Conservation (phyloP, 768 basidiomycete species). For the Gautieria morchelliformis region DNA sequence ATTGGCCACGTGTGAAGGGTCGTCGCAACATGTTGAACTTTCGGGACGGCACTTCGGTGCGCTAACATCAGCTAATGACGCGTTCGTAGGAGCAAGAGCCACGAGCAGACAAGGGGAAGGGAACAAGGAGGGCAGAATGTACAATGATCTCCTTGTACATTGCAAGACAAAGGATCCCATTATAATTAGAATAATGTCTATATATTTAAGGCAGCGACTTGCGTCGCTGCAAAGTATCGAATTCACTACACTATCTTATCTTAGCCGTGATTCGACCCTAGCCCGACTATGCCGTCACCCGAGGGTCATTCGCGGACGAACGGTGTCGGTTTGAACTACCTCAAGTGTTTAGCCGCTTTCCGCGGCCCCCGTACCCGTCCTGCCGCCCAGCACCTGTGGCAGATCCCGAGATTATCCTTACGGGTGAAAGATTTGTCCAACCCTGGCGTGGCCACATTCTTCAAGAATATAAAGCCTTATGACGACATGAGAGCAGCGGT, state of each 20-base stretch:
- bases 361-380: not conserved
- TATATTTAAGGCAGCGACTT: too few relatives aligned
- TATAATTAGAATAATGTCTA: too few relatives aligned
- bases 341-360: conserved; percentile 3
- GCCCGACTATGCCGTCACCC: not conserved
- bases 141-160: too few relatives aligned
- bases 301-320: not conserved
- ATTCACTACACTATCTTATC: too few relatives aligned
- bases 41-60: too few relatives aligned
- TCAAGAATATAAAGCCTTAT: conserved; percentile 37
- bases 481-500: conserved; percentile 29
- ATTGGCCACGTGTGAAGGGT: not conserved
- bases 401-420: conserved; percentile 46
- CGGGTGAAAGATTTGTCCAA: conserved; percentile 51
- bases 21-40: not conserved
- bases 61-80: too few relatives aligned
- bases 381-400: conserved; percentile 25
- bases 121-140: too few relatives aligned
- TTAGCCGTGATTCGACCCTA: too few relatives aligned
- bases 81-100: too few relatives aligned
- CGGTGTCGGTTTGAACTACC: not conserved
- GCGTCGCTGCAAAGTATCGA: too few relatives aligned
- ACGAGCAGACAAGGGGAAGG: too few relatives aligned
- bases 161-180: too few relatives aligned
- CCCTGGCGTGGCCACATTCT: conserved; percentile 47